Evolutionary conservation across 2,329 filamentous ascomycete genomes (phyloP).

Genomic region (Epichloe sp.): DNA sequence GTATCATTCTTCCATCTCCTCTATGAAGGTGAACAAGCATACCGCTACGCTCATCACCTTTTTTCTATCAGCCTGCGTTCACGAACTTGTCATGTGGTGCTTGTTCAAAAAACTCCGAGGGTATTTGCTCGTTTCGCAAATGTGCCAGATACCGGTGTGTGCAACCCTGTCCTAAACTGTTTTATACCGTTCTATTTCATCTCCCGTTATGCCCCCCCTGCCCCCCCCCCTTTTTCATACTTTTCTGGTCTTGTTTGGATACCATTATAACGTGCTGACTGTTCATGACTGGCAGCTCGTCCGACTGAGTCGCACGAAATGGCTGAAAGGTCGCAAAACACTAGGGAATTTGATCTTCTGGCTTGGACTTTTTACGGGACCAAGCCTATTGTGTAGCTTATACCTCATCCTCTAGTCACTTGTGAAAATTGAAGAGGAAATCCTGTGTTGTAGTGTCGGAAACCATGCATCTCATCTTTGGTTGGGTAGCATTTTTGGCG

Average conservation of each 20-base stretch:
- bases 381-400: conserved; percentile 50
- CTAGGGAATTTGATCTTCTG: conserved; percentile 67
- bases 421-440: no score
- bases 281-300: conserved; percentile 34
- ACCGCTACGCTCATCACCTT: conserved; percentile 67
- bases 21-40: conserved; percentile 55
- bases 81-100: conserved; percentile 70
- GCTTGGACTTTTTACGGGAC: conserved; percentile 65
- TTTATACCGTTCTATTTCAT: not conserved
- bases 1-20: conserved; percentile 65
- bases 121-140: conserved; percentile 59
- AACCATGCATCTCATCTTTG: not conserved
- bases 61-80: conserved; percentile 55
- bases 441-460: not conserved
- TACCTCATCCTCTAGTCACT: conserved; percentile 39
- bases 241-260: not conserved
- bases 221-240: no score
- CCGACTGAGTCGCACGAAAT: conserved; percentile 50
- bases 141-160: conserved; percentile 55
- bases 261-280: not conserved
- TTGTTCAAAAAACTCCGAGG: conserved; percentile 67
- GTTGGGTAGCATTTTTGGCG: not conserved
- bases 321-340: conserved; percentile 47
- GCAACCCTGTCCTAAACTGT: not conserved
- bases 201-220: not conserved